phyloP scores from a whole-genome alignment of 768 basidiomycete species.

The Coprinopsis sp. region DNA sequence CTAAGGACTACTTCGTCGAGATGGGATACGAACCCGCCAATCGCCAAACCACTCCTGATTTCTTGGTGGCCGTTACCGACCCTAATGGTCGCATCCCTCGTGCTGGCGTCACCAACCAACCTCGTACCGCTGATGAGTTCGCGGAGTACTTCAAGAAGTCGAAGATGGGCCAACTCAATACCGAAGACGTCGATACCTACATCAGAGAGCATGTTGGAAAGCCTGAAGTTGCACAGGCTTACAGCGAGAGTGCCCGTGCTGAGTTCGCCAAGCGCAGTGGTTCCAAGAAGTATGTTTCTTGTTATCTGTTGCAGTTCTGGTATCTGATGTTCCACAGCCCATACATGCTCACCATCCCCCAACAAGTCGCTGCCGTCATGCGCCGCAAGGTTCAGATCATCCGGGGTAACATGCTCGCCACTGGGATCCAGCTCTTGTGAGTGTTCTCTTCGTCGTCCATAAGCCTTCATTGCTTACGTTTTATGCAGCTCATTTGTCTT shows the following conservation, averaged over 20 bases:
- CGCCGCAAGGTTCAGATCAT: conserved; percentile 41
- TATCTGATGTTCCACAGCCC: conserved; percentile 25
- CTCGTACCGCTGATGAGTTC: conserved; percentile 56
- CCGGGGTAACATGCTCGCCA: conserved; percentile 33
- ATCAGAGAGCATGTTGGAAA: conserved; percentile 39
- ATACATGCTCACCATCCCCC: conserved; percentile 40
- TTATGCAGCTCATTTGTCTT: conserved; percentile 45
- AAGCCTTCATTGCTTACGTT: neutral
- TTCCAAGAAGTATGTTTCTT: conserved; percentile 25
- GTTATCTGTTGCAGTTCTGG: neutral
- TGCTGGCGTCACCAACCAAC: conserved; percentile 36
- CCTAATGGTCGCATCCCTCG: conserved; percentile 52
- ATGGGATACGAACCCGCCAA: conserved; percentile 56
- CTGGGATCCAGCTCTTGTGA: conserved; percentile 30
- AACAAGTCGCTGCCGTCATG: conserved; percentile 45
- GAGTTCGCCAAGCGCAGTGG: conserved; percentile 48
- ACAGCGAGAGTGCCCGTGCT: conserved; percentile 40
- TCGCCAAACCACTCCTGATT: conserved; percentile 63
- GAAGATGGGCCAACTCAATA: conserved; percentile 35
- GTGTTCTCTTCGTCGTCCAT: conserved; percentile 5
- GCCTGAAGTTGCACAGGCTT: conserved; percentile 36
- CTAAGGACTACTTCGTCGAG: conserved; percentile 66
- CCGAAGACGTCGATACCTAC: conserved; percentile 44
- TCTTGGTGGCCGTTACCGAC: conserved; percentile 59
- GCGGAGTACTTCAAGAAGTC: conserved; percentile 43